phyloP scores from a whole-genome alignment of 768 basidiomycete genomes.

The Sarcodon aspratus region DNA sequence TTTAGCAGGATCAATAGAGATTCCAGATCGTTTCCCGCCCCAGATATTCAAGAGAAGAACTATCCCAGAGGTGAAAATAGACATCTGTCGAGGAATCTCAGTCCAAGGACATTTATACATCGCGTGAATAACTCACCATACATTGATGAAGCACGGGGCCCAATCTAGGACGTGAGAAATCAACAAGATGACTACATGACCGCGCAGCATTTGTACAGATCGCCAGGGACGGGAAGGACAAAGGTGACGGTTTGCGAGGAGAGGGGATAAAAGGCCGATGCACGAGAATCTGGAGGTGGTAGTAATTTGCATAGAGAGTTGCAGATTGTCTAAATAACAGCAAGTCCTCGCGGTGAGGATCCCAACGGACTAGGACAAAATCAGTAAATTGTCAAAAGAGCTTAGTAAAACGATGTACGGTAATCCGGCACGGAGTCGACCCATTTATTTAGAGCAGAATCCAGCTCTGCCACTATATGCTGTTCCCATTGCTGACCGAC shows the following conservation, averaged over 20 bases:
- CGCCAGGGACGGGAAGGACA: conserved; percentile 38
- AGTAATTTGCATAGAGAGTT: conserved; percentile 41
- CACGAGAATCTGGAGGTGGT: conserved; percentile 42
- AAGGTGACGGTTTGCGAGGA: conserved; percentile 23
- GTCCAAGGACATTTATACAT: neutral
- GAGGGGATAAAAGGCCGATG: conserved; percentile 44
- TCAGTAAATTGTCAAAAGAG: neutral
- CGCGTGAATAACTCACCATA: conserved; percentile 14
- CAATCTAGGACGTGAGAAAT: conserved; percentile 21
- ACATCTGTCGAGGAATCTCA: conserved; percentile 13
- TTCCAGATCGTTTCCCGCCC: conserved; percentile 29
- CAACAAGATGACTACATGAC: conserved; percentile 36
- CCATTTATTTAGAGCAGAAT: conserved; percentile 65
- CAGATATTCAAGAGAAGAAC: conserved; percentile 38
- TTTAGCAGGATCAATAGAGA: conserved; percentile 21
- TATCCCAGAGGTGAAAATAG: conserved; percentile 30
- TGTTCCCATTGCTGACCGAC: conserved; percentile 41
- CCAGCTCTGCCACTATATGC: conserved; percentile 54
- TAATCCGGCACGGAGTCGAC: conserved; percentile 56
- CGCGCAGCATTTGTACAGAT: conserved; percentile 46
- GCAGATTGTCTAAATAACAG: conserved; percentile 48
- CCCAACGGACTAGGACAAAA: conserved; percentile 25
- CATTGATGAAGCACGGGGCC: conserved; percentile 14
- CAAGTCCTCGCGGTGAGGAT: conserved; percentile 27
- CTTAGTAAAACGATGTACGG: conserved; percentile 27